Conservation (phyloP, 2,329 filamentous ascomycete species). For the Macrophomina tecta region DNA sequence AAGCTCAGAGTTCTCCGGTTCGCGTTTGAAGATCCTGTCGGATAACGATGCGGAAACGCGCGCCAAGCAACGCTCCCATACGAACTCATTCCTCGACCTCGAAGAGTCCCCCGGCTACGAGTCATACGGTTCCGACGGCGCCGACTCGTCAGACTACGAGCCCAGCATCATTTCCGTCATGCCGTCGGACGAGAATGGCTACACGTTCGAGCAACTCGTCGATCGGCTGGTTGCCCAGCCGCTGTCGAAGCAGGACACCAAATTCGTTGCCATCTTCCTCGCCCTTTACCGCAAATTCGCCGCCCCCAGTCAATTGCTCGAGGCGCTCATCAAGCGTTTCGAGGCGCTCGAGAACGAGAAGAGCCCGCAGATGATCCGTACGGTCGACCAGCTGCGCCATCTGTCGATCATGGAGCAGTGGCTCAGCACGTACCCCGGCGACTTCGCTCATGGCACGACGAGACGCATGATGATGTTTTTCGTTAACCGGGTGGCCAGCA, state of each 20-base stretch:
- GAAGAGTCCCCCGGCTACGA: constrained; percentile 75
- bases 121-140: constrained; percentile 69
- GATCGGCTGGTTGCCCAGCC: constrained; percentile 84
- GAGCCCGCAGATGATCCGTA: constrained; percentile 74
- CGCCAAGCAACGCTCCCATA: constrained; percentile 38
- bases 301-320: constrained; percentile 77
- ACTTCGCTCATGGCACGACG: constrained; percentile 82
- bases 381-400: constrained; percentile 80
- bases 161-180: constrained; percentile 42
- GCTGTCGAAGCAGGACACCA: constrained; percentile 84
- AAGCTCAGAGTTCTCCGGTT: constrained; percentile 52
- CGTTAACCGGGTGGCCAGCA: constrained; percentile 73
- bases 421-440: constrained; percentile 88
- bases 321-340: constrained; percentile 77
- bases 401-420: constrained; percentile 86
- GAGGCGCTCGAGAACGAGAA: constrained; percentile 72
- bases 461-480: constrained; percentile 76
- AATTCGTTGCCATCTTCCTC: constrained; percentile 87
- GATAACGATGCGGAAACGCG: constrained; percentile 34
- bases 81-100: constrained; percentile 65
- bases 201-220: constrained; percentile 64
- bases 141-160: constrained; percentile 69
- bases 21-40: constrained; percentile 39
- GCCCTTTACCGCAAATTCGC: constrained; percentile 95
- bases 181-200: constrained; percentile 64